These are phyloP conservation scores for Fusarium coicis DNA, from an alignment of 2,329 filamentous ascomycete genomes.

Conservation along the genomic window DNA sequence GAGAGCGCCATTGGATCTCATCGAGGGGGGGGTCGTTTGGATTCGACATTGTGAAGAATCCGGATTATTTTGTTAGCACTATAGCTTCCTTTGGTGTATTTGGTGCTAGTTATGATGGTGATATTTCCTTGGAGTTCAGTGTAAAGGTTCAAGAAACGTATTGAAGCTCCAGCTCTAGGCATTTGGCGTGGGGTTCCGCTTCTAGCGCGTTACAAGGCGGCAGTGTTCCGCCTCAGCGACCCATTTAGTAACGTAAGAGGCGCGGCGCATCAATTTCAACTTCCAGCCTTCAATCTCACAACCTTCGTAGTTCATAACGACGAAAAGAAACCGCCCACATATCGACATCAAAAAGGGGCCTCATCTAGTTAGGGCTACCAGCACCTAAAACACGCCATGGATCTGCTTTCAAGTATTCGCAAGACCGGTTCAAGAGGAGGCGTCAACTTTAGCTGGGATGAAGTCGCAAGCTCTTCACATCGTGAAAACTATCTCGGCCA, in stretches of 20 bases:
- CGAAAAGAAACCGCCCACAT: background rate
- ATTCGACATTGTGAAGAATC: slow-evolving; percentile 51
- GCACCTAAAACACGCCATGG: slow-evolving; percentile 68
- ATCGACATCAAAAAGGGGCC: background rate
- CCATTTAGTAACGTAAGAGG: slow-evolving; percentile 17
- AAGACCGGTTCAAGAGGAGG: slow-evolving; percentile 93
- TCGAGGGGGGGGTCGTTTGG: slow-evolving; percentile 67
- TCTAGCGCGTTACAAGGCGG: slow-evolving; percentile 25
- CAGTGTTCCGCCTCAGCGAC: slow-evolving; percentile 22
- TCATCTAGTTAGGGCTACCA: background rate
- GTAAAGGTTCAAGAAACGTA: background rate
- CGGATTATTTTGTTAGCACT: background rate
- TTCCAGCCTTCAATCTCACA: slow-evolving; percentile 5
- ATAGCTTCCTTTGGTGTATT: background rate
- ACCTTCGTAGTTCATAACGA: background rate
- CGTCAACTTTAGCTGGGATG: slow-evolving; percentile 96
- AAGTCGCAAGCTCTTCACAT: slow-evolving; percentile 86
- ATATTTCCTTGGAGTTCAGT: slow-evolving; percentile 14
- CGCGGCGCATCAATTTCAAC: slow-evolving; percentile 16
- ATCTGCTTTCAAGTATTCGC: slow-evolving; percentile 90
- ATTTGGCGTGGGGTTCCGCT: slow-evolving; percentile 31
- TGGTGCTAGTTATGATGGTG: background rate
- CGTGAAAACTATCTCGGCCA: slow-evolving; percentile 93
- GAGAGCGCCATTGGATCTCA: slow-evolving; percentile 74
- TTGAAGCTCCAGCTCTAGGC: slow-evolving; percentile 23